Percentiles rank a stretch among this genome's conserved stretches.
phyloP scores from a whole-genome alignment of 306 rosid species.

The Morella rubra region DNA sequence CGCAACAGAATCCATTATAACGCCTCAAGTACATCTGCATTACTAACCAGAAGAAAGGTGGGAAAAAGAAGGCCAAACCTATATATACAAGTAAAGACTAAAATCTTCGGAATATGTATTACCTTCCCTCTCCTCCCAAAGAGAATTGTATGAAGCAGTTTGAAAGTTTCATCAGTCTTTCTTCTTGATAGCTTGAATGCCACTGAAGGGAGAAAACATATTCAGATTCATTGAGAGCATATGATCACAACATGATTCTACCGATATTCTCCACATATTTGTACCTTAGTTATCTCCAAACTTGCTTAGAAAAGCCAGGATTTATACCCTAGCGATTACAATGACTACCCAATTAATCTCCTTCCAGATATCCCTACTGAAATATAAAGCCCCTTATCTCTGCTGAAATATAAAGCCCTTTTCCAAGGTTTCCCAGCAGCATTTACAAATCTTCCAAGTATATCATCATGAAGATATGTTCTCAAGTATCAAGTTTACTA shows the following conservation, averaged over 20 bases:
- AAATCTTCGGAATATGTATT: constrained; percentile 25
- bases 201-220: constrained; percentile 50
- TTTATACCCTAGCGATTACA: background rate
- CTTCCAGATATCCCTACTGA: too few species aligned
- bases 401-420: too few species aligned
- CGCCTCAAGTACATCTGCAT: background rate
- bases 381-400: too few species aligned
- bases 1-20: background rate
- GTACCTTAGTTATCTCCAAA: background rate
- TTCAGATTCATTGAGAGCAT: background rate
- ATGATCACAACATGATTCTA: background rate
- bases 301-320: background rate
- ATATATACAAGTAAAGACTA: constrained; percentile 8
- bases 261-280: background rate
- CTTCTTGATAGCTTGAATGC: constrained; percentile 82
- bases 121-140: constrained; percentile 99
- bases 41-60: constrained; percentile 5
- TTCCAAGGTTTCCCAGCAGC: too few species aligned
- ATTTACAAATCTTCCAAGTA: too few species aligned
- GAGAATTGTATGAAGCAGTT: constrained; percentile 83
- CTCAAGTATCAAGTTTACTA: background rate
- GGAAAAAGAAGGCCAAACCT: constrained; percentile 16
- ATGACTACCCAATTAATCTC: too few species aligned
- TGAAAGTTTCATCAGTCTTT: constrained; percentile 79
- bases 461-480: too few species aligned